phyloP scores from a whole-genome alignment of 208 protist species.

The Trypanosoma avium region DNA sequence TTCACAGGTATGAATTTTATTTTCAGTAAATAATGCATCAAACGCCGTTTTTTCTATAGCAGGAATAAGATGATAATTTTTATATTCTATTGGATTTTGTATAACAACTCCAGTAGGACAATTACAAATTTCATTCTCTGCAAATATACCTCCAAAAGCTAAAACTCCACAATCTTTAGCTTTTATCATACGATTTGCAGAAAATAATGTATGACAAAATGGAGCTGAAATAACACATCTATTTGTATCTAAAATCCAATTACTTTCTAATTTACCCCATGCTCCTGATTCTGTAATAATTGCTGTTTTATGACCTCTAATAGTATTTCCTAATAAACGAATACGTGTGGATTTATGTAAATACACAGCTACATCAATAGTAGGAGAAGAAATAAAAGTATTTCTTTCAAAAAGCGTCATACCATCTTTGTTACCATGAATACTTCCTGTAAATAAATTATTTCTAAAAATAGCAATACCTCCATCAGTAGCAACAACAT shows the following conservation, averaged over 20 bases:
- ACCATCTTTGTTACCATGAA: constrained; percentile 54
- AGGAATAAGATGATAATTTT: constrained; percentile 59
- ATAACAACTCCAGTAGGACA: constrained; percentile 55
- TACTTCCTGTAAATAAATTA: constrained; percentile 70
- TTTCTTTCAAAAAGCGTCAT: constrained; percentile 53
- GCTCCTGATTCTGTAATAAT: constrained; percentile 45
- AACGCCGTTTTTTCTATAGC: constrained; percentile 33
- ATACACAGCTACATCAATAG: constrained; percentile 23
- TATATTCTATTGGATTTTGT: constrained; percentile 50
- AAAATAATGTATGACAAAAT: constrained; percentile 50
- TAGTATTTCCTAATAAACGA: constrained; percentile 43
- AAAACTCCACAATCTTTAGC: constrained; percentile 56
- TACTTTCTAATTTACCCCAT: constrained; percentile 41
- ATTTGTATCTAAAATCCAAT: constrained; percentile 47
- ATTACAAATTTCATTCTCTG: constrained; percentile 60
- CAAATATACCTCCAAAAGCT: constrained; percentile 62
- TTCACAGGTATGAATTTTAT: constrained; percentile 58
- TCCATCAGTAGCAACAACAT: constrained; percentile 54
- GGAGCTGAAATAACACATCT: constrained; percentile 50
- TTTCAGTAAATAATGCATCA: constrained; percentile 45
- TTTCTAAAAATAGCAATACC: constrained; percentile 57
- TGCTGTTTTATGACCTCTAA: constrained; percentile 41
- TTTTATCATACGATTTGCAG: constrained; percentile 51
- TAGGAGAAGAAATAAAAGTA: constrained; percentile 32
- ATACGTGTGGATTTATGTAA: constrained; percentile 57